These are phyloP conservation scores for Dioszegia hungarica DNA, from an alignment of 768 basidiomycete genomes.

Conservation along the genomic window DNA sequence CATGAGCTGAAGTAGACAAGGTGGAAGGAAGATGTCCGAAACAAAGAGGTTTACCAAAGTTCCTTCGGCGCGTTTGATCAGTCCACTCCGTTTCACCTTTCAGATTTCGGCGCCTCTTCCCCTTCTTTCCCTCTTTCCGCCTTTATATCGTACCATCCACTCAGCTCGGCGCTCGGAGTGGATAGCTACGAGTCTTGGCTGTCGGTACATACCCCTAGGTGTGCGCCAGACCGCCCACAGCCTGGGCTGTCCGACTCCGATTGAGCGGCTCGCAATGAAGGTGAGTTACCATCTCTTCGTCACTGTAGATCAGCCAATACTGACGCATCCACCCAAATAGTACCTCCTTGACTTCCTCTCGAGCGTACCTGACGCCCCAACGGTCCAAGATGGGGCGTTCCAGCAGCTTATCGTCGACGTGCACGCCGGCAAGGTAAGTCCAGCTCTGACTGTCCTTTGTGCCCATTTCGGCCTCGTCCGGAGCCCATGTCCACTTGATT, in stretches of 20 bases:
- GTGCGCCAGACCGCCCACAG: background rate
- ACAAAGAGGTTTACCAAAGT: background rate
- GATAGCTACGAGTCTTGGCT: constrained; percentile 9
- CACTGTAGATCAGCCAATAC: constrained; percentile 1
- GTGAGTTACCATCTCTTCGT: constrained; percentile 18
- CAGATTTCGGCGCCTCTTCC: background rate
- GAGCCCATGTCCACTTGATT: background rate
- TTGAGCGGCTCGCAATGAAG: constrained; percentile 25
- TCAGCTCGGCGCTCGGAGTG: background rate
- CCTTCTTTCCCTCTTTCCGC: constrained; percentile 15
- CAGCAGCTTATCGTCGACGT: constrained; percentile 75
- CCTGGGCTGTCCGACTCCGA: background rate
- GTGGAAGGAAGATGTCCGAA: constrained; percentile 1
- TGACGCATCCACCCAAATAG: constrained; percentile 52
- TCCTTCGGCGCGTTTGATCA: background rate
- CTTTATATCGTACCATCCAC: constrained; percentile 36
- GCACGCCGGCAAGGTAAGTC: constrained; percentile 78
- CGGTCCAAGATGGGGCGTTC: constrained; percentile 65
- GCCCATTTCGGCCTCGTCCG: constrained; percentile 5
- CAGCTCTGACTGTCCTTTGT: constrained; percentile 12
- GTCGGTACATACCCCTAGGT: constrained; percentile 21
- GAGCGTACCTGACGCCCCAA: constrained; percentile 64
- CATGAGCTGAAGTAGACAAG: no score
- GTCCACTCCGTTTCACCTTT: constrained; percentile 2
- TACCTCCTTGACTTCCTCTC: constrained; percentile 86